Conservation (phyloP, 1,284 basidiomycete species). For the Sporisorium graminicola region DNA sequence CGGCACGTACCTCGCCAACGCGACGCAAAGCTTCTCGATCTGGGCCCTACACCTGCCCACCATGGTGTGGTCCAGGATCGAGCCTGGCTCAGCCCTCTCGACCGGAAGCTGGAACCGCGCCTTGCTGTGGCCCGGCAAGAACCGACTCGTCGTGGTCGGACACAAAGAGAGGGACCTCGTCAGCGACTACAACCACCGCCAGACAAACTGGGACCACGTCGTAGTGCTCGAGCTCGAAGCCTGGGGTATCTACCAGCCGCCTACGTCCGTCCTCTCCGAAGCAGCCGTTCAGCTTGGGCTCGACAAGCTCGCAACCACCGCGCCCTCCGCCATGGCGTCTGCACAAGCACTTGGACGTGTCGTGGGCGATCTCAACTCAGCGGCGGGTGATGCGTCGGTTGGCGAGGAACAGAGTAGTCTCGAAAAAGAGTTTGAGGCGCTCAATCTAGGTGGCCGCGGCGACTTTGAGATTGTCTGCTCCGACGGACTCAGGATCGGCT, state of each 20-base stretch:
- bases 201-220: conserved; percentile 66
- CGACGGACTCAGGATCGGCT: conserved; percentile 84
- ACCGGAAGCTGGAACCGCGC: conserved; percentile 64
- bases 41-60: conserved; percentile 63
- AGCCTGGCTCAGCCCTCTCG: conserved; percentile 55
- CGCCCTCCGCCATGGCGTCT: conserved; percentile 39
- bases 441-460: conserved; percentile 53
- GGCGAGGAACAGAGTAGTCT: conserved; percentile 3
- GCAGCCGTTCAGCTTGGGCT: conserved; percentile 57
- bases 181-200: conserved; percentile 66
- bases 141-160: conserved; percentile 60
- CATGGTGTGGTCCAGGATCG: conserved; percentile 63
- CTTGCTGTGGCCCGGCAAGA: conserved; percentile 56
- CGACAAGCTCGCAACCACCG: conserved; percentile 52
- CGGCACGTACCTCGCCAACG: conserved; percentile 66
- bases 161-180: conserved; percentile 64
- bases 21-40: conserved; percentile 64
- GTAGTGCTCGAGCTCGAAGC: conserved; percentile 63
- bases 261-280: conserved; percentile 38
- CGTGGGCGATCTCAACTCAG: background rate
- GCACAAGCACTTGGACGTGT: conserved; percentile 26
- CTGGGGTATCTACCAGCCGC: conserved; percentile 65
- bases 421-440: conserved; percentile 13
- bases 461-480: conserved; percentile 93
- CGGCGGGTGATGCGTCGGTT: background rate